Evolutionary conservation across 352 stramenopile genomes (phyloP).

Genomic region (Phytopythium chamaehyphon): DNA sequence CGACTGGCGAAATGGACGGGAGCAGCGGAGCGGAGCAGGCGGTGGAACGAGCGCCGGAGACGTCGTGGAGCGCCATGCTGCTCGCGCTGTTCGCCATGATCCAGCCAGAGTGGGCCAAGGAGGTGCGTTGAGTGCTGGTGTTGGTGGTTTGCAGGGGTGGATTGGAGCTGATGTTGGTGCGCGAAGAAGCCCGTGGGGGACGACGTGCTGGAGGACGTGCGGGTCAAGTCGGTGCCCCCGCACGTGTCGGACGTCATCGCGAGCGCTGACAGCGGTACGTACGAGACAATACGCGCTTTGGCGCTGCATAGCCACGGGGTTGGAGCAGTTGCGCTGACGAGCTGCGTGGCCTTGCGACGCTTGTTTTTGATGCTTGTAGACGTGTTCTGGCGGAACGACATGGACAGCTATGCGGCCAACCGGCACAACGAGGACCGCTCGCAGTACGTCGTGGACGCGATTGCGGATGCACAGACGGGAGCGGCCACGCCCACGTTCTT

Average conservation of each 20-base stretch:
- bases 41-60: constrained; percentile 3
- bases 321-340: background rate
- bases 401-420: constrained; percentile 69
- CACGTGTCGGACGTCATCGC: constrained; percentile 49
- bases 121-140: constrained; percentile 15
- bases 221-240: constrained; percentile 39
- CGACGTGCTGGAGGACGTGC: constrained; percentile 41
- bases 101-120: constrained; percentile 44
- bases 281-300: too few species aligned
- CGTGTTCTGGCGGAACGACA: constrained; percentile 61
- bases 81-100: constrained; percentile 61
- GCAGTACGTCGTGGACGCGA: constrained; percentile 44
- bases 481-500: constrained; percentile 42
- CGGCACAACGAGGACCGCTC: constrained; percentile 61
- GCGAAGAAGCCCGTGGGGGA: constrained; percentile 27
- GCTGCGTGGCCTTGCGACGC: background rate
- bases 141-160: background rate
- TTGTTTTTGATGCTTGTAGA: constrained; percentile 8
- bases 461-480: constrained; percentile 14
- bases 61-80: constrained; percentile 52
- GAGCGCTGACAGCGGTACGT: constrained; percentile 22
- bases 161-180: background rate
- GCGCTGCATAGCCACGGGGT: background rate
- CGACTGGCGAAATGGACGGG: constrained; percentile 10
- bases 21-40: constrained; percentile 7